Evolutionary conservation across 2,329 filamentous ascomycete genomes (phyloP).

Genomic region (Trichoderma sp.): DNA sequence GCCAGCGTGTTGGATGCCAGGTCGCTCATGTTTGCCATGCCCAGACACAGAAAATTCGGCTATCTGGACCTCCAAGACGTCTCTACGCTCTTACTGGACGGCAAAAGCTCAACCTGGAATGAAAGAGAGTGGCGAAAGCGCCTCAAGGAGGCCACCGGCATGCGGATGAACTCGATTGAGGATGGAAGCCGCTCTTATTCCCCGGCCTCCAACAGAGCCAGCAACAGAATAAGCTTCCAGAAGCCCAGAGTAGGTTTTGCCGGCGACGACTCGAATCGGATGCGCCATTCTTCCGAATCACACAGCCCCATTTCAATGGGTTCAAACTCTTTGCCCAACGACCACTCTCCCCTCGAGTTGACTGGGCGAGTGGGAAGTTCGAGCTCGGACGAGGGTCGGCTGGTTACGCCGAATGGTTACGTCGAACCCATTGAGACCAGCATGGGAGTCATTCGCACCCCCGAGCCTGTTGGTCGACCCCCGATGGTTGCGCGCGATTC

Average conservation of each 20-base stretch:
- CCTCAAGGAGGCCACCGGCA: conserved; percentile 82
- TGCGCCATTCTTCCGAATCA: conserved; percentile 49
- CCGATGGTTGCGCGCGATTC: conserved; percentile 77
- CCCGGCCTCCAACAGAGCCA: conserved; percentile 57
- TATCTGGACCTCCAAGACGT: conserved; percentile 90
- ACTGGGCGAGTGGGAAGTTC: conserved; percentile 44
- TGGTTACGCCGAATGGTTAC: conserved; percentile 35
- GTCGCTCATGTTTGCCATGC: conserved; percentile 98
- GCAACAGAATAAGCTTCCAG: conserved; percentile 53
- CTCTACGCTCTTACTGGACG: conserved; percentile 67
- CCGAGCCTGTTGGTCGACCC: conserved; percentile 72
- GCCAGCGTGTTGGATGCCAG: conserved; percentile 82
- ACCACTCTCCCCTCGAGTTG: conserved; percentile 36
- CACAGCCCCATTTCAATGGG: conserved; percentile 30
- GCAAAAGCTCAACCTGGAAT: conserved; percentile 68
- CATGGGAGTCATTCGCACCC: conserved; percentile 57
- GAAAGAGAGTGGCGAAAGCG: conserved; percentile 88
- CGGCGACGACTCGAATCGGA: conserved; percentile 51
- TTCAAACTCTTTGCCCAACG: conserved; percentile 34
- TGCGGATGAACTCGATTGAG: conserved; percentile 66
- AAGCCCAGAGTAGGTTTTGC: conserved; percentile 50
- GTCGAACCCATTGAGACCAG: conserved; percentile 38
- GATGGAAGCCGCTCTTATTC: conserved; percentile 47
- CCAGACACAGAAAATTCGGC: conserved; percentile 79
- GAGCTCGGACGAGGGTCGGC: conserved; percentile 55